phyloP scores from a whole-genome alignment of 306 rosid genomes.

The Morella rubra region DNA sequence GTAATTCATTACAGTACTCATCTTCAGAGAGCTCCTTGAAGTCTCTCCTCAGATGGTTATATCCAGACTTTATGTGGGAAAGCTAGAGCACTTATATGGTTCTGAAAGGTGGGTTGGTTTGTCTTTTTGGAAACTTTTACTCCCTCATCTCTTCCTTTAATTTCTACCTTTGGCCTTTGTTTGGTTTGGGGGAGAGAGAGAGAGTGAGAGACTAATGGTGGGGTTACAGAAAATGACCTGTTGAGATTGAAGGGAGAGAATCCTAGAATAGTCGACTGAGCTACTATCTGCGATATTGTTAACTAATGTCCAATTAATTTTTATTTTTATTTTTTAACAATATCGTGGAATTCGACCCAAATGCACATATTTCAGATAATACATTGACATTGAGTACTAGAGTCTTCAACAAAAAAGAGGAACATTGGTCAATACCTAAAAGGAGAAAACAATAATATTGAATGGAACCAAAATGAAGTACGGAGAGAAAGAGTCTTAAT shows the following conservation, averaged over 20 bases:
- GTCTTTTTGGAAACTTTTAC: slow-evolving; percentile 41
- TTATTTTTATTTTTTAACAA: background rate
- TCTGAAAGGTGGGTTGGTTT: slow-evolving; percentile 51
- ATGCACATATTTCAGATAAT: slow-evolving; percentile 40
- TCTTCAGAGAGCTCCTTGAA: slow-evolving; percentile 43
- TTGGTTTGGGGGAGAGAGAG: slow-evolving; percentile 41
- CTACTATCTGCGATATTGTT: background rate
- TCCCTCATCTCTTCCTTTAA: slow-evolving; percentile 31
- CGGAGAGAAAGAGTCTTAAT: slow-evolving; percentile 34
- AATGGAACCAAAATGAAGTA: slow-evolving; percentile 28
- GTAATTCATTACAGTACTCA: slow-evolving; percentile 69
- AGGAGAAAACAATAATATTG: slow-evolving; percentile 39
- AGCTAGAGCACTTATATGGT: slow-evolving; percentile 41
- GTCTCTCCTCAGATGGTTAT: slow-evolving; percentile 50
- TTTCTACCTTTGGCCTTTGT: slow-evolving; percentile 45
- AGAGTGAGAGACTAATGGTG: slow-evolving; percentile 50
- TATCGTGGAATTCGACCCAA: slow-evolving; percentile 49
- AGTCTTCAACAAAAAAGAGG: slow-evolving; percentile 28
- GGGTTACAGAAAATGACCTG: slow-evolving; percentile 66
- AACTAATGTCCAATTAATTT: no score
- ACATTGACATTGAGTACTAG: slow-evolving; percentile 42
- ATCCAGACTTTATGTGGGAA: slow-evolving; percentile 48
- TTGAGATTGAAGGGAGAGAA: slow-evolving; percentile 52
- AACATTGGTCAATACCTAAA: slow-evolving; percentile 75
- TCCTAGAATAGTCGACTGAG: slow-evolving; percentile 52